Conservation (phyloP, 1,284 basidiomycete species). For the Hymenochaete sp. region DNA sequence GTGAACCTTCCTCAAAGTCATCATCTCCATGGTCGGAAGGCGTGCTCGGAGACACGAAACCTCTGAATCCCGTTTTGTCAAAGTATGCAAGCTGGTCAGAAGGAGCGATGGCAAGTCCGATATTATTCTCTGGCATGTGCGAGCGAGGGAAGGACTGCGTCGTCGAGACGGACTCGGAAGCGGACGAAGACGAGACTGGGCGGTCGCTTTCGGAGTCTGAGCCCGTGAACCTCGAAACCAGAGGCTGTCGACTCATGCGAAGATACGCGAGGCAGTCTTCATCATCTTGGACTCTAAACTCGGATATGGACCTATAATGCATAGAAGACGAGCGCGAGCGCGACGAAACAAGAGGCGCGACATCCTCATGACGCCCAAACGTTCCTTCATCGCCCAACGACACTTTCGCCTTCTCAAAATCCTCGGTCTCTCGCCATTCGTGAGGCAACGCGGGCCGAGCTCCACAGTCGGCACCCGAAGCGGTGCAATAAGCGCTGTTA, state of each 20-base stretch:
- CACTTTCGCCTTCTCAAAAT: neutral
- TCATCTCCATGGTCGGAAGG: slow-evolving; percentile 3
- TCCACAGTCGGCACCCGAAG: no score
- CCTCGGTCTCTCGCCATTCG: slow-evolving; percentile 5
- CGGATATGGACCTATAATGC: slow-evolving; percentile 6
- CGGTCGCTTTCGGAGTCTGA: slow-evolving; percentile 16
- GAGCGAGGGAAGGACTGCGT: slow-evolving; percentile 5
- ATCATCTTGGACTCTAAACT: neutral
- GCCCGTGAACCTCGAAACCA: slow-evolving; percentile 5
- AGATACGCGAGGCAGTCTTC: slow-evolving; percentile 1
- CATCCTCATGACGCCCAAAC: neutral
- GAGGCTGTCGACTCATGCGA: slow-evolving; percentile 5
- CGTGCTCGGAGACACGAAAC: slow-evolving; percentile 1
- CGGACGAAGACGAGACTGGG: slow-evolving; percentile 10
- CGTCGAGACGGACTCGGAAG: slow-evolving; percentile 6
- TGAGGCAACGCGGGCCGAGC: neutral
- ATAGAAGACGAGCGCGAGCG: slow-evolving; percentile 8
- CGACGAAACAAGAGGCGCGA: neutral
- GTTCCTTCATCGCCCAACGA: neutral
- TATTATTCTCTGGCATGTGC: slow-evolving; percentile 3
- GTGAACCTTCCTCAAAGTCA: slow-evolving; percentile 7
- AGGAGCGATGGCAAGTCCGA: slow-evolving; percentile 14
- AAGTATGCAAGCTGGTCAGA: slow-evolving; percentile 13
- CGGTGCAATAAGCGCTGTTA: no score
- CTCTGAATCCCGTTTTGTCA: neutral